phyloP scores from a whole-genome alignment of 2,329 filamentous ascomycete genomes.

The Penicillium thymicola region DNA sequence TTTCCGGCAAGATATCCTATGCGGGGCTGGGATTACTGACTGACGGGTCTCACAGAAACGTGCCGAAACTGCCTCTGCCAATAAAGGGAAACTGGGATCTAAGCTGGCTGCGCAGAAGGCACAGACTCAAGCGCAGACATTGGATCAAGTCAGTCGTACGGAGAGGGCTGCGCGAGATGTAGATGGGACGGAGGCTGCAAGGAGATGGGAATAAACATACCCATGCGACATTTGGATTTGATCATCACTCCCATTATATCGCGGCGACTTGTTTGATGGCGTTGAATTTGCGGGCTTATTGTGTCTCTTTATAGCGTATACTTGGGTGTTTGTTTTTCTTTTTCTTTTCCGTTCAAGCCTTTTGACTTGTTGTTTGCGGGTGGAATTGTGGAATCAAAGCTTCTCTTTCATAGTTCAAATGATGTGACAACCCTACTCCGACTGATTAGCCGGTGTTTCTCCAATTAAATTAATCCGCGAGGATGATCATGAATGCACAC shows the following conservation, averaged over 20 bases:
- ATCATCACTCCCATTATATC: background rate
- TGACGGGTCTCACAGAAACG: conserved; percentile 54
- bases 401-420: background rate
- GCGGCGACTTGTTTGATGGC: background rate
- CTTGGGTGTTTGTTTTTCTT: no score
- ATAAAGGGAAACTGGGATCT: conserved; percentile 64
- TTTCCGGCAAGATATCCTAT: background rate
- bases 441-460: background rate
- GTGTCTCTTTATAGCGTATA: background rate
- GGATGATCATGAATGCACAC: background rate
- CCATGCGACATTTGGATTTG: background rate
- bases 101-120: conserved; percentile 74
- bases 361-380: background rate
- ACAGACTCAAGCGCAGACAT: conserved; percentile 64
- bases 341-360: no score
- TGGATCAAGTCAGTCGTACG: conserved; percentile 65
- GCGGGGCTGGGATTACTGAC: background rate
- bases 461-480: background rate
- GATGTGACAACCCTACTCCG: background rate
- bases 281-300: background rate
- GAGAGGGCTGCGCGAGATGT: conserved; percentile 65
- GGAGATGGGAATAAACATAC: conserved; percentile 54
- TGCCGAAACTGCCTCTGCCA: conserved; percentile 48
- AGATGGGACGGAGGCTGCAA: conserved; percentile 58
- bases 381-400: background rate